phyloP scores from a whole-genome alignment of 176 grass and related monocot species.

The Triticum timopheevii region DNA sequence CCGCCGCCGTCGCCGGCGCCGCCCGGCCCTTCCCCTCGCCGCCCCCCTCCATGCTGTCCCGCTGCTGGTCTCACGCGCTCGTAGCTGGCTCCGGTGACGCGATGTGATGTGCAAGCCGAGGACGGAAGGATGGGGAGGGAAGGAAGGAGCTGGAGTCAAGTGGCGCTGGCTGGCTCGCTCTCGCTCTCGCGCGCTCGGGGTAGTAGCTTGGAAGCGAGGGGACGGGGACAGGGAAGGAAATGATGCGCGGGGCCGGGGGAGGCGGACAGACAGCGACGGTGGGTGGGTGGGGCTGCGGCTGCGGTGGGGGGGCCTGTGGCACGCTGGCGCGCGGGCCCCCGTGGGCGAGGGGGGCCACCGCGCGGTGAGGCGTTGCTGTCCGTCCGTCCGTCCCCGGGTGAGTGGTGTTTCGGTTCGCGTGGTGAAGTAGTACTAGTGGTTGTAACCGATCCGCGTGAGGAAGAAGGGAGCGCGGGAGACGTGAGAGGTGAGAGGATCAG shows the following conservation, averaged over 20 bases:
- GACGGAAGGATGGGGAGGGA: not conserved
- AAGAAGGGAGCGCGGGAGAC: not conserved
- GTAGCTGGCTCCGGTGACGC: not conserved
- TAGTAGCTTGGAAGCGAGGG: constrained; percentile 58
- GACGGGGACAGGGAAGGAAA: not conserved
- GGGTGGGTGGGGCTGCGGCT: not conserved
- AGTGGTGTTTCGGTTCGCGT: not conserved
- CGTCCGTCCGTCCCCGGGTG: not conserved
- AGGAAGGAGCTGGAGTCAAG: not conserved
- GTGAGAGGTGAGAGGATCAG: not conserved
- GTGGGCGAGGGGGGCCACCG: not conserved
- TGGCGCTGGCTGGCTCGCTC: not conserved
- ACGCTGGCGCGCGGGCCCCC: constrained; percentile 26
- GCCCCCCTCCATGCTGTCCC: constrained; percentile 31
- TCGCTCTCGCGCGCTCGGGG: not conserved
- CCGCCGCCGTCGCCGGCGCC: constrained; percentile 25
- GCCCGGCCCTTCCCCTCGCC: constrained; percentile 47
- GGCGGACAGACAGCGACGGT: constrained; percentile 13
- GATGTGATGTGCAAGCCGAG: constrained; percentile 13
- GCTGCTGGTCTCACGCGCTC: too few relatives aligned
- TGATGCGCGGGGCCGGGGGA: not conserved
- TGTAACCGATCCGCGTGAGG: constrained; percentile 24
- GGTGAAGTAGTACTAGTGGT: not conserved
- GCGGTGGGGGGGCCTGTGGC: not conserved
- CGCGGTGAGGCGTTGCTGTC: constrained; percentile 46